Evolutionary conservation across 1,284 basidiomycete species (phyloP), one percentile per base, ranked within the genome.

Genomic region (Rhizopogon hawkerae): DNA sequence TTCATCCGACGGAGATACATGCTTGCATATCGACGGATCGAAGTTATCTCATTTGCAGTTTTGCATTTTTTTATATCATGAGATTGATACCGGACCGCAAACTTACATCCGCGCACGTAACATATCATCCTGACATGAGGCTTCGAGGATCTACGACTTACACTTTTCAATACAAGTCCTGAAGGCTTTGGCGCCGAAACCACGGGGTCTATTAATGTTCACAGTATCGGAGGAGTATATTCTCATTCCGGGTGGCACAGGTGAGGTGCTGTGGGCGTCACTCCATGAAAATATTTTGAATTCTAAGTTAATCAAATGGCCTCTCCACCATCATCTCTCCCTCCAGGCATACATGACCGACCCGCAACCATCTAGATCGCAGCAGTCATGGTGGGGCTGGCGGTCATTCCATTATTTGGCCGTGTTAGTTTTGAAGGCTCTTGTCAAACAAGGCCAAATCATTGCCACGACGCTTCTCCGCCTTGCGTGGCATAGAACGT

Each of bases 391-490:
- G 16, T 18, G 41, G 41, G 26, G 31, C 10, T 18, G 41, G 41
- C 26, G 18, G 18, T n/a, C 41, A 5, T 1, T 43, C 0, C 29
- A 43, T 10, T 43, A 57, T 68, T 64, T 64, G 62, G 52, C 61
- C 42, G 3, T 64, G 63, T 64, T 64, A 58, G 53, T 64, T 67
- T 34, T 67, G 48, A 48, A 60, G 38, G 65, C 64, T 14, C 33
- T 60, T 55, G 66, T 62, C 61, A 64, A 64, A 68, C 56, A 67
- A 45, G 1, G 55, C 39, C 66, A 64, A 67, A 64, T 53, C 55
- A 49, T 66, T 23, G 10, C 51, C 6, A 47, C 46, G 29, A 54
- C 57, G 59, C 58, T 65, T n/a, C 33, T 37, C 29, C 37, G 44
- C 21, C 34, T 49, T n/a, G 18, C 57, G 29, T 62, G 58, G 58